Conservation (phyloP, 345 rosid genomes). For the Balakata baccata region DNA sequence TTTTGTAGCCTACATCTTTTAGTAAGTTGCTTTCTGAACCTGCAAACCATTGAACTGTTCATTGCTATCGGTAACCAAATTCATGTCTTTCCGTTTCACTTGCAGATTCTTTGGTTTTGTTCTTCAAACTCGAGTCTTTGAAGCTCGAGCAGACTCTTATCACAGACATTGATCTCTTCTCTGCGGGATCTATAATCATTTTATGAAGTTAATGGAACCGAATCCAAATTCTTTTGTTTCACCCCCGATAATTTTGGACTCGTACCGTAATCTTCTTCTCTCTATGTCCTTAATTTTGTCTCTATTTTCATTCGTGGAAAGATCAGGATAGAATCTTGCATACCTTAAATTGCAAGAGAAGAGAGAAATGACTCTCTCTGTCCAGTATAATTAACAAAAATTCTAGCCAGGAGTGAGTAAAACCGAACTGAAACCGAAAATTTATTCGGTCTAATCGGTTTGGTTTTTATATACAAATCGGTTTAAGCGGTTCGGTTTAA, state of each 20-base stretch:
- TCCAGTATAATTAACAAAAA: too few relatives aligned
- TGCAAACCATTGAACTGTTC: constrained; percentile 47
- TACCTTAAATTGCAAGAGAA: constrained; percentile 15
- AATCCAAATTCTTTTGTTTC: neutral
- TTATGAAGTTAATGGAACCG: constrained; percentile 1
- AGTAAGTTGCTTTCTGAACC: constrained; percentile 22
- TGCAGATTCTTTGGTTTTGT: constrained; percentile 12
- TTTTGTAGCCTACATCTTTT: constrained; percentile 7
- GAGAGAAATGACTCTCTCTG: too few relatives aligned
- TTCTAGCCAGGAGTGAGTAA: too few relatives aligned
- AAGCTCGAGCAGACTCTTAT: constrained; percentile 38
- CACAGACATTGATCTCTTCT: constrained; percentile 51
- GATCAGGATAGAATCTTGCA: constrained; percentile 6
- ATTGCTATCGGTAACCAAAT: constrained; percentile 48
- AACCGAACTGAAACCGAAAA: too few relatives aligned
- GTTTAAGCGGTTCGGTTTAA: too few relatives aligned
- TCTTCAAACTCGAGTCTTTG: constrained; percentile 10
- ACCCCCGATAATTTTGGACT: constrained; percentile 22
- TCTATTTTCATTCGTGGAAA: constrained; percentile 16
- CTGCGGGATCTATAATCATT: constrained; percentile 3
- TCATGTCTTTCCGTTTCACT: constrained; percentile 34
- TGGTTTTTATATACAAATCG: too few relatives aligned
- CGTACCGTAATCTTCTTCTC: constrained; percentile 32
- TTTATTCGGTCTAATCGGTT: too few relatives aligned
- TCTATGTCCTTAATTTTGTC: constrained; percentile 27